A percentile compares a stretch with the other conserved stretches of the same genome.
These are phyloP conservation scores for Capronia epimyces DNA, from an alignment of 2,329 filamentous ascomycete genomes.

Conservation along the genomic window DNA sequence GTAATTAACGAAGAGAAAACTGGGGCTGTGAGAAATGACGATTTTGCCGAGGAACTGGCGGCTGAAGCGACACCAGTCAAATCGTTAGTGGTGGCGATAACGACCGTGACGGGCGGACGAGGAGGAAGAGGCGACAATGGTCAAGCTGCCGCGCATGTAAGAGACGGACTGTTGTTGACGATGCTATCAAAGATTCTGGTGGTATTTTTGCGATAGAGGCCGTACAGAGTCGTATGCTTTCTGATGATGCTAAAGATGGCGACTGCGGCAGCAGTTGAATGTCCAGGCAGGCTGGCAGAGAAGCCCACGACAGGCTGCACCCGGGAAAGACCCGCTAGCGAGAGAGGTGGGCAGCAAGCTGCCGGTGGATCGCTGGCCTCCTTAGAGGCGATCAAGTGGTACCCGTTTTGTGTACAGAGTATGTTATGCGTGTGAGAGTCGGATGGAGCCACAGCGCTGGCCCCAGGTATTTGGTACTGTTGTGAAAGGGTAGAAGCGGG, in stretches of 20 bases:
- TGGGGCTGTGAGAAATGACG: constrained; percentile 1
- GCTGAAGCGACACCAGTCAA: constrained; percentile 1
- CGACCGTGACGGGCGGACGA: constrained; percentile 6
- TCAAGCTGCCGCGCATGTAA: not conserved
- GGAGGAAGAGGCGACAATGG: not conserved
- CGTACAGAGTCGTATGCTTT: not conserved
- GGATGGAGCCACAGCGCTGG: not conserved
- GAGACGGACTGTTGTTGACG: not conserved
- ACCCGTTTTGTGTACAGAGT: not conserved
- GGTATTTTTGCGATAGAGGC: no score
- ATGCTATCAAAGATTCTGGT: not conserved
- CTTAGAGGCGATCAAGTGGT: not conserved
- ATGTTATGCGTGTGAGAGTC: not conserved
- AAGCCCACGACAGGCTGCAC: not conserved
- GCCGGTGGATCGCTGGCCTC: not conserved
- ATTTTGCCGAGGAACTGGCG: constrained; percentile 7
- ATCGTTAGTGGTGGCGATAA: constrained; percentile 6
- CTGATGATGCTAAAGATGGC: not conserved
- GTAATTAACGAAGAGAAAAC: not conserved
- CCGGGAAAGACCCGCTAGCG: not conserved
- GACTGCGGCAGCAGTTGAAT: not conserved
- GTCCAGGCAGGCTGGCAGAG: not conserved
- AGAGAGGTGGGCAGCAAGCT: not conserved
- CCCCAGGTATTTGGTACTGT: not conserved
- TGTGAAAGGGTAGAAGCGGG: not conserved